Base-by-base conservation (phyloP, 352 stramenopile genomes). In the Globisporangium spinosum region DNA sequence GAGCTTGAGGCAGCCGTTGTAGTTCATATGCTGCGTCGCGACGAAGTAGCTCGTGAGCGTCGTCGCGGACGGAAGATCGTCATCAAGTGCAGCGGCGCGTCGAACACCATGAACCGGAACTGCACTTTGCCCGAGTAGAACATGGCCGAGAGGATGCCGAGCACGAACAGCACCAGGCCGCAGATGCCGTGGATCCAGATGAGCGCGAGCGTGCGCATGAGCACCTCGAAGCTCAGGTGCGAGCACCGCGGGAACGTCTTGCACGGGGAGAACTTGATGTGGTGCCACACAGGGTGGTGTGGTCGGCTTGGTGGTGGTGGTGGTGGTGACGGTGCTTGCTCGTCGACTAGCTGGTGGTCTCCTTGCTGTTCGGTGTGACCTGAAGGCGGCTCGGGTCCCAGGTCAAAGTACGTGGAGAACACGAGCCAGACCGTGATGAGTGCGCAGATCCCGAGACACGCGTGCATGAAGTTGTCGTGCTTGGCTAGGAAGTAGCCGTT, bases 151-250 rank as follows among this genome's bases (percentile, higher is more conserved):
- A 89, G 72, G 1, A 91, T 61, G 0, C 79, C 79, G 23, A 92
- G 74, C 29, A 77, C 29, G 4, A 94, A 38, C 3, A 94, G 58
- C n/a, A 82, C 34, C 1, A 78, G 0, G n/a, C 82, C 83, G 57
- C 76, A 82, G n/a, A 91, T 15, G 0, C 83, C 69, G 40, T 94
- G 83, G 54, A 94, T 78, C 83, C 83, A 94, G 25, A 89, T 71
- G 6, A 94, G 65, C 15, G 82, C 73, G 2, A 94, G 63, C 23
- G 89, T 78, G 29, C 86, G 84, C 60, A 90, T 83, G 43, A 94
- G 70, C 54, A 92, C 80, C 69, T 91, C 84, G 49, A 89, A 79
- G 70, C 83, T 91, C 53, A 94, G 67, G 22, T 89, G 64, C 4
- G 71, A 73, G 20, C 77, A 77, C n/a, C 72, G 78, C 0, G 85